These are phyloP conservation scores for Curvularia lunata DNA, from an alignment of 2,329 filamentous ascomycete species.

Conservation along the genomic window DNA sequence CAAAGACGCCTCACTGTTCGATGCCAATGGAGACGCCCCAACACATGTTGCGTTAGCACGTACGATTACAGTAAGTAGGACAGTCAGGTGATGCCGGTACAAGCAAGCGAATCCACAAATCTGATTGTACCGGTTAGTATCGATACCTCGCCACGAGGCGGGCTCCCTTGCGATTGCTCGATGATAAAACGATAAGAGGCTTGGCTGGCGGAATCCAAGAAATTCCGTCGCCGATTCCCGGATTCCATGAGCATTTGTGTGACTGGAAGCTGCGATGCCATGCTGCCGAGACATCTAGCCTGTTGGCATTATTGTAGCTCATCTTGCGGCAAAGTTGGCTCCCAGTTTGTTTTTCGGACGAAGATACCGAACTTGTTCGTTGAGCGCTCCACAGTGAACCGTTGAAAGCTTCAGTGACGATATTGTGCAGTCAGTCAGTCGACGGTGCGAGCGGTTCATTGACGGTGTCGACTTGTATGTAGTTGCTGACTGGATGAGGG, in stretches of 20 bases:
- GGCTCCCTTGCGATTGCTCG: slow-evolving; percentile 15
- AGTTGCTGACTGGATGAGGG: slow-evolving; percentile 11
- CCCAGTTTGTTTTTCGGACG: slow-evolving; percentile 7
- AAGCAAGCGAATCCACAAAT: slow-evolving; percentile 3
- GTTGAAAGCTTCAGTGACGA: background rate
- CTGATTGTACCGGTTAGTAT: slow-evolving; percentile 9
- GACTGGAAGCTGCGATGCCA: slow-evolving; percentile 26
- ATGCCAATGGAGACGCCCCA: slow-evolving; percentile 5
- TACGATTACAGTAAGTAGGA: background rate
- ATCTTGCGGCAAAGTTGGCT: background rate
- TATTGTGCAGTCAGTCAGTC: background rate
- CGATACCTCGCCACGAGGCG: slow-evolving; percentile 3
- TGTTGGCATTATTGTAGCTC: slow-evolving; percentile 26
- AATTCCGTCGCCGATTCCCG: slow-evolving; percentile 31
- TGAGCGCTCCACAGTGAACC: background rate
- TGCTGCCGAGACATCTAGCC: slow-evolving; percentile 39
- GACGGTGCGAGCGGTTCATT: slow-evolving; percentile 1
- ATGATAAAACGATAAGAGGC: slow-evolving; percentile 33
- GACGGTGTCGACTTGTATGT: background rate
- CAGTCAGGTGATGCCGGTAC: slow-evolving; percentile 12
- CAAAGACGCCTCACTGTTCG: slow-evolving; percentile 27
- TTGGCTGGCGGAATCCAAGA: slow-evolving; percentile 46
- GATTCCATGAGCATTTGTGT: slow-evolving; percentile 19
- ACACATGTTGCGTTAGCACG: slow-evolving; percentile 4
- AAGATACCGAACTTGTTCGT: slow-evolving; percentile 10